These are phyloP conservation scores for Zygosaccharomyces sapae DNA, from an alignment of 1,139 yeast species.

Conservation along the genomic window DNA sequence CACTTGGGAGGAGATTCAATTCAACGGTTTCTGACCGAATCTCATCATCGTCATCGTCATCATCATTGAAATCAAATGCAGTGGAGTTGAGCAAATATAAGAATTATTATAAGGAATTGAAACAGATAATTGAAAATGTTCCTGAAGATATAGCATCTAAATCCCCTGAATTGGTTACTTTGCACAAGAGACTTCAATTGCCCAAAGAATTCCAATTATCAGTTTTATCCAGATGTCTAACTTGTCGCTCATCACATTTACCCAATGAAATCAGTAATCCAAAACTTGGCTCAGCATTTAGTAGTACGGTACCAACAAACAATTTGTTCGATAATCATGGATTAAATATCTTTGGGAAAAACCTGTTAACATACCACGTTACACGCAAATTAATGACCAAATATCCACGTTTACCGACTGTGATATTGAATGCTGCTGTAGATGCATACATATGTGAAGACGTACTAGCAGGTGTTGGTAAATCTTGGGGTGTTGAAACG, in stretches of 20 bases:
- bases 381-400: slow-evolving; percentile 66
- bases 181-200: slow-evolving; percentile 69
- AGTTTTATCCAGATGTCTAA: slow-evolving; percentile 76
- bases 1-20: slow-evolving; percentile 2
- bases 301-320: slow-evolving; percentile 35
- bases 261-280: slow-evolving; percentile 20
- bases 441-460: slow-evolving; percentile 66
- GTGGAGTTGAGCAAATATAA: slow-evolving; percentile 25
- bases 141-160: slow-evolving; percentile 47
- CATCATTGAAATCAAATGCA: slow-evolving; percentile 4
- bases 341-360: slow-evolving; percentile 73
- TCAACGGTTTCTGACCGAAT: slow-evolving; percentile 1
- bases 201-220: slow-evolving; percentile 56
- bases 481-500: slow-evolving; percentile 82
- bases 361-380: slow-evolving; percentile 69
- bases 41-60: slow-evolving; percentile 4
- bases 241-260: slow-evolving; percentile 44
- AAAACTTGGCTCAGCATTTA: slow-evolving; percentile 19
- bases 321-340: slow-evolving; percentile 71
- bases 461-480: slow-evolving; percentile 62
- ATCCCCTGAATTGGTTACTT: slow-evolving; percentile 70
- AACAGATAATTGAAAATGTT: slow-evolving; percentile 27
- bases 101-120: slow-evolving; percentile 25
- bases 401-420: slow-evolving; percentile 86
- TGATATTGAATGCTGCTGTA: slow-evolving; percentile 68